A percentile compares a stretch with the other conserved stretches of the same genome.
phyloP scores from a whole-genome alignment of 192 early-diverging fungal genomes.

The Umbelopsis vinacea region DNA sequence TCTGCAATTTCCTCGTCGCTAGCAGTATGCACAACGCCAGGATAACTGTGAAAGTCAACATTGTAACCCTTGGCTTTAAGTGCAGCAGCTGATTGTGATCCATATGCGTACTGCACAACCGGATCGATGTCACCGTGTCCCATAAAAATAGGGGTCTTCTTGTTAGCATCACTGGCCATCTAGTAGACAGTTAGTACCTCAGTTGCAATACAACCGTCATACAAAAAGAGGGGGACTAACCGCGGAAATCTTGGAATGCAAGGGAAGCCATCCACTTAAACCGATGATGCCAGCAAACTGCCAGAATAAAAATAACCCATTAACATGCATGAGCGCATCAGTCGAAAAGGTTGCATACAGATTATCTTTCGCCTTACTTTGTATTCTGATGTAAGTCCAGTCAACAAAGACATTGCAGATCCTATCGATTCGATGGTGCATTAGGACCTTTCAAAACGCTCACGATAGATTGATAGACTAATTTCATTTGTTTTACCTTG shows the following conservation, averaged over 20 bases:
- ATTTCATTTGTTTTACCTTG: constrained; percentile 58
- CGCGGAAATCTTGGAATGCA: constrained; percentile 50
- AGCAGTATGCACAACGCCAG: constrained; percentile 78
- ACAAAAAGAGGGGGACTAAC: constrained; percentile 31
- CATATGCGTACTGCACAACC: constrained; percentile 76
- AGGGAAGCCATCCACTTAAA: constrained; percentile 82
- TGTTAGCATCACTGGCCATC: constrained; percentile 63
- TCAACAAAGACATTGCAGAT: constrained; percentile 75
- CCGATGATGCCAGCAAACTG: constrained; percentile 68
- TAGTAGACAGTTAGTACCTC: constrained; percentile 25
- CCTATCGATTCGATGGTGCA: constrained; percentile 31
- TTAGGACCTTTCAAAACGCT: neutral
- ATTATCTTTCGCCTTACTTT: constrained; percentile 27
- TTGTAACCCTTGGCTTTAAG: constrained; percentile 63
- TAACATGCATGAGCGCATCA: neutral
- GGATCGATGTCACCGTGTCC: constrained; percentile 82
- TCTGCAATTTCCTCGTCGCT: constrained; percentile 72
- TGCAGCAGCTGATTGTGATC: constrained; percentile 64
- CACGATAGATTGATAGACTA: neutral
- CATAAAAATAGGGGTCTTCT: constrained; percentile 79
- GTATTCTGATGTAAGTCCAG: constrained; percentile 69
- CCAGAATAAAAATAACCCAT: neutral
- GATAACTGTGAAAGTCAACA: constrained; percentile 80
- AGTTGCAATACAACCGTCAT: neutral
- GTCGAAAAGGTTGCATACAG: neutral